Conservation (phyloP, 148 eudicot genomes). For the Fagopyrum tataricum region DNA sequence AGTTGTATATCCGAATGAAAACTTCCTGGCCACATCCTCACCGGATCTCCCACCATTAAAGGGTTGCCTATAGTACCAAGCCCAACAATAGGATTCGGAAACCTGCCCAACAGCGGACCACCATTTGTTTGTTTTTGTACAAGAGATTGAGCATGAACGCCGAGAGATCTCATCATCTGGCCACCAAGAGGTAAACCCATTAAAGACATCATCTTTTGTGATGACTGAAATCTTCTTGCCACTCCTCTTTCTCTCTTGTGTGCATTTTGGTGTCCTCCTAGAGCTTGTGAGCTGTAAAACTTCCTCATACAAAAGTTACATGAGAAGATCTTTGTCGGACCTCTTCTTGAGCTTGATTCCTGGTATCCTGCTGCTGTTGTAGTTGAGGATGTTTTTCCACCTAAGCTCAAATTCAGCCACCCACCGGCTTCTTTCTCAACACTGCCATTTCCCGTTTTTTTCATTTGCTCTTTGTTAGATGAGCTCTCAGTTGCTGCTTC, state of each 20-base stretch:
- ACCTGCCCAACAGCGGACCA: constrained; percentile 22
- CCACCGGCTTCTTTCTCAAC: constrained; percentile 15
- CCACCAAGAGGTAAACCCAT: constrained; percentile 30
- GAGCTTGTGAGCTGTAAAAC: constrained; percentile 78
- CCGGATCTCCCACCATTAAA: constrained; percentile 21
- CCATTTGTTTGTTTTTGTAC: constrained; percentile 39
- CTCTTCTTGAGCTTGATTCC: constrained; percentile 25
- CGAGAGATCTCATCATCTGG: constrained; percentile 43
- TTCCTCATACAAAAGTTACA: constrained; percentile 76
- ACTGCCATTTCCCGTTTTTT: constrained; percentile 10
- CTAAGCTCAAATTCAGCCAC: constrained; percentile 53
- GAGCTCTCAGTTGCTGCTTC: constrained; percentile 16
- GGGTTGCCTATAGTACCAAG: constrained; percentile 21
- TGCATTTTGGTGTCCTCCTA: constrained; percentile 88
- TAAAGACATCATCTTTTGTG: constrained; percentile 40
- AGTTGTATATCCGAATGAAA: constrained; percentile 25
- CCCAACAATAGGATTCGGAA: constrained; percentile 11
- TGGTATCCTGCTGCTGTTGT: constrained; percentile 2
- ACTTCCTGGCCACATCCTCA: constrained; percentile 59
- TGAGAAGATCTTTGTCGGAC: constrained; percentile 45
- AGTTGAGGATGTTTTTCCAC: constrained; percentile 11
- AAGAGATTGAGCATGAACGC: constrained; percentile 59
- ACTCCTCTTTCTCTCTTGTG: constrained; percentile 73
- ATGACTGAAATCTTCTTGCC: constrained; percentile 49
- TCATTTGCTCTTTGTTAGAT: constrained; percentile 25